Evolutionary conservation across 331 rosid species (phyloP).

Genomic region (Telfairia occidentalis): DNA sequence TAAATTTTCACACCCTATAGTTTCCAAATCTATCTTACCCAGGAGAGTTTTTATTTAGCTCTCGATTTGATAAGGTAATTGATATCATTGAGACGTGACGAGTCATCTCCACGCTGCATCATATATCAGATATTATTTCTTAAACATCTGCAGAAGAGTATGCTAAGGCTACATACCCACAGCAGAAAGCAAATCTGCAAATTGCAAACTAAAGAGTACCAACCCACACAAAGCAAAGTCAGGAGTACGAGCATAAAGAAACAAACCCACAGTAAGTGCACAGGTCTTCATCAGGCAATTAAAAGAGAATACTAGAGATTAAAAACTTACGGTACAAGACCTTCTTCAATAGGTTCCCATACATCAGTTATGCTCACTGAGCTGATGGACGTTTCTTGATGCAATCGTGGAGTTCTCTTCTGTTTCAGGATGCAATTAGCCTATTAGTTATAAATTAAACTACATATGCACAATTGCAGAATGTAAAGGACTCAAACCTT

Average conservation of each 20-base stretch:
- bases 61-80: slow-evolving; percentile 55
- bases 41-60: slow-evolving; percentile 62
- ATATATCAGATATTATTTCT: neutral
- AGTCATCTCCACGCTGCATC: slow-evolving; percentile 93
- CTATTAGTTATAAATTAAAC: neutral
- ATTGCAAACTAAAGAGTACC: neutral
- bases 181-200: neutral
- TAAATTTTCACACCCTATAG: neutral
- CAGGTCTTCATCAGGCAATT: neutral
- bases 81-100: slow-evolving; percentile 97
- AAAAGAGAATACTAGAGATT: slow-evolving; percentile 4
- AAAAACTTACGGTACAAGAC: slow-evolving; percentile 80
- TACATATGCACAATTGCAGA: neutral
- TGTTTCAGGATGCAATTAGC: slow-evolving; percentile 24
- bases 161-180: neutral
- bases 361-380: slow-evolving; percentile 91
- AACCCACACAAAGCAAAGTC: neutral
- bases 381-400: slow-evolving; percentile 82
- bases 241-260: neutral
- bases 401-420: slow-evolving; percentile 60
- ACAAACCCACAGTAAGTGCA: neutral
- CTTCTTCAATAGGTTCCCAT: slow-evolving; percentile 98
- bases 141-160: neutral
- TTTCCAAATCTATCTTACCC: slow-evolving; percentile 42
- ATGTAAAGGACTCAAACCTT: slow-evolving; percentile 38